Evolutionary conservation across 2,329 filamentous ascomycete genomes (phyloP), one percentile per base, ranked within the genome.

Genomic region (Hypocrella siamensis): DNA sequence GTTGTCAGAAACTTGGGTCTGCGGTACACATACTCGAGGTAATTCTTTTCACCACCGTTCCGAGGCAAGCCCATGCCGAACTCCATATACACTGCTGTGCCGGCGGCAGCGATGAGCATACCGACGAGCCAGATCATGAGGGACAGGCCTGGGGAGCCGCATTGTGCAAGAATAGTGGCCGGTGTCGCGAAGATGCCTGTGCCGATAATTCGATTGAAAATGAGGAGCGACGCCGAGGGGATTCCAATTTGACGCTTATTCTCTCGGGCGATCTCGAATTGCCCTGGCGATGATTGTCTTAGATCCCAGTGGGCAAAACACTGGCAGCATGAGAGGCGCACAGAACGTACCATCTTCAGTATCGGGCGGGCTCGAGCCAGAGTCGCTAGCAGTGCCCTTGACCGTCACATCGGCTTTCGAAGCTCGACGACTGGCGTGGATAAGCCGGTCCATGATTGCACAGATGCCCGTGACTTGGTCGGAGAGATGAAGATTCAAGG

Each of bases 181-280:
- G 73, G 72, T 0, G 72, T 77, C 1, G 73, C 68, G 41, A 77
- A 78, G 50, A 79, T 77, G 38, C 74, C 73, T 9, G 70, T 76
- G 26, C 74, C 73, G 35, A 79, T 69, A 54, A 77, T 70, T 35
- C 71, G 67, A 54, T 75, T 75, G 49, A 75, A 67, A 47, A 76
- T 72, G 35, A 75, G 56, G 49, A 73, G 69, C 15, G 62, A 53
- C 15, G 71, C 70, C 5, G 63, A 67, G 29, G 60, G 49, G 30
- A 71, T 44, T 29, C 69, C 69, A 35, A 75, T 70, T 43, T 70
- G 62, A 25, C 67, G 58, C 42, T 67, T 67, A 35, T 56, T 54
- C 6, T 67, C 61, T 26, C 57, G 55, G 5, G 56, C 63, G 29
- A 49, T 30, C 21, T 57, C 48, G 25, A 59, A 46, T 15, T 45